Conservation (phyloP, 1,284 basidiomycete species). For the Fomitopsis schrenkii region DNA sequence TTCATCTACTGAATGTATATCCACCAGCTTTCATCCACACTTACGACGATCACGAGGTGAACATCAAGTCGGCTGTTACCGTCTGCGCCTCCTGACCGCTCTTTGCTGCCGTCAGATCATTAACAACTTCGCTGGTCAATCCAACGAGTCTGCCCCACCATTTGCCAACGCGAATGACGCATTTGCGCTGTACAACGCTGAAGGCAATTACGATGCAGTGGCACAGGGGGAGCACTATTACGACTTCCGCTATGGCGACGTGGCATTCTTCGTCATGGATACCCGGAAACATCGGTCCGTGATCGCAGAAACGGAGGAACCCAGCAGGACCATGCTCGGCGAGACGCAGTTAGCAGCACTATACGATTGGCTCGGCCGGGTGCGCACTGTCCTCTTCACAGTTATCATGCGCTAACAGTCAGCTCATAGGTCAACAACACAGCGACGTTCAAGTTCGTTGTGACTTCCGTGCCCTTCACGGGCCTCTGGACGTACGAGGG, state of each 20-base stretch:
- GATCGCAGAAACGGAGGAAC: slow-evolving; percentile 35
- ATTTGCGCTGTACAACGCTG: slow-evolving; percentile 64
- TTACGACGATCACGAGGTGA: slow-evolving; percentile 69
- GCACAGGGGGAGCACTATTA: slow-evolving; percentile 53
- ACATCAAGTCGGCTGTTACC: neutral
- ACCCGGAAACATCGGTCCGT: slow-evolving; percentile 64
- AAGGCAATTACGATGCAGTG: slow-evolving; percentile 58
- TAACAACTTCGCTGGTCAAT: slow-evolving; percentile 61
- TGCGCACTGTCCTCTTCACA: slow-evolving; percentile 16
- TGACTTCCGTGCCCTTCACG: slow-evolving; percentile 76
- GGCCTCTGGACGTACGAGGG: slow-evolving; percentile 73
- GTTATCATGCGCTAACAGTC: neutral
- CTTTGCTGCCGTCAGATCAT: slow-evolving; percentile 36
- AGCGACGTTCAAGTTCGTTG: slow-evolving; percentile 78
- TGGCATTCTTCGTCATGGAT: slow-evolving; percentile 80
- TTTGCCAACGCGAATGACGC: slow-evolving; percentile 61
- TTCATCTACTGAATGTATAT: neutral
- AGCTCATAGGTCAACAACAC: slow-evolving; percentile 61
- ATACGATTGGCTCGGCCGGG: slow-evolving; percentile 61
- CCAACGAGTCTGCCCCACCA: slow-evolving; percentile 49
- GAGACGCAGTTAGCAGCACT: slow-evolving; percentile 61
- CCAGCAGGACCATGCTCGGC: slow-evolving; percentile 68
- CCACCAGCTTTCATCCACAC: slow-evolving; percentile 56
- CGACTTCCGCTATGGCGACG: slow-evolving; percentile 64
- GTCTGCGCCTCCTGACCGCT: slow-evolving; percentile 5